Conservation (phyloP, 805 yeast species). For the Cyberlindnera maclurae region DNA sequence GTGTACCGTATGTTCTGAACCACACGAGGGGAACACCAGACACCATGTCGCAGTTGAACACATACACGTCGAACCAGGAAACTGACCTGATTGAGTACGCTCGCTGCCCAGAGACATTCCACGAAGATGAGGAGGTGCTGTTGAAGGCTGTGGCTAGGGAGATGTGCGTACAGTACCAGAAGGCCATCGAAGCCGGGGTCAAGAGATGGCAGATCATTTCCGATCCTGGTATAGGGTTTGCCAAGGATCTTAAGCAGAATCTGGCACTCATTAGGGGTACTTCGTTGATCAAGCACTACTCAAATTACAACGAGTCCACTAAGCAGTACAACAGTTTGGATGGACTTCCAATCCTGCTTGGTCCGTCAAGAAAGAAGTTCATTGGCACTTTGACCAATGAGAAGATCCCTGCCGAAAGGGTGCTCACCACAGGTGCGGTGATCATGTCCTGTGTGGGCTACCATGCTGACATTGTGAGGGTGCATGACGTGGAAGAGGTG, state of each 20-base stretch:
- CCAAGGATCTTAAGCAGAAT: constrained; percentile 74
- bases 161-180: constrained; percentile 43
- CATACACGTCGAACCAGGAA: constrained; percentile 38
- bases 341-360: constrained; percentile 62
- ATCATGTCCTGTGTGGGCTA: constrained; percentile 67
- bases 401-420: constrained; percentile 50
- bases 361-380: constrained; percentile 85
- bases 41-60: constrained; percentile 58
- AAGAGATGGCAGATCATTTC: constrained; percentile 84
- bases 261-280: constrained; percentile 50
- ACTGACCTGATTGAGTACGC: constrained; percentile 32
- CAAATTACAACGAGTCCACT: constrained; percentile 26
- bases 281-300: constrained; percentile 41
- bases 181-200: constrained; percentile 58
- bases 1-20: constrained; percentile 73
- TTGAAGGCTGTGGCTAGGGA: constrained; percentile 60
- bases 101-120: constrained; percentile 16
- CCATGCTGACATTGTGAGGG: constrained; percentile 76
- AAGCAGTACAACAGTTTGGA: constrained; percentile 16
- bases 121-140: constrained; percentile 28
- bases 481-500: constrained; percentile 71
- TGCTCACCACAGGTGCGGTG: constrained; percentile 69
- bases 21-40: constrained; percentile 81
- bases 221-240: constrained; percentile 97
- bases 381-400: constrained; percentile 68